phyloP scores from a whole-genome alignment of 31 red algal species.

The Asparagopsis taxiformis region DNA sequence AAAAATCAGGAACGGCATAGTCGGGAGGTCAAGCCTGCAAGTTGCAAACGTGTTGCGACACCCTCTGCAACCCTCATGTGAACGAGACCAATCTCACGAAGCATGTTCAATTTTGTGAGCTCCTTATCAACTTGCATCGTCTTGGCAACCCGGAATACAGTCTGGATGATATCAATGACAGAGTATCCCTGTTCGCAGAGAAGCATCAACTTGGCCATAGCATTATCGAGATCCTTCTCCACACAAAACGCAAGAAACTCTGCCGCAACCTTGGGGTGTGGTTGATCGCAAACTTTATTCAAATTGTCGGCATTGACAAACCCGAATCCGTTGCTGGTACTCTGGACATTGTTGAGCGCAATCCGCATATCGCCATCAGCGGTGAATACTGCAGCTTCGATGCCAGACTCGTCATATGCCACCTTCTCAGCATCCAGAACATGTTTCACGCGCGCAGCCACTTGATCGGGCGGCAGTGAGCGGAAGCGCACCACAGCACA shows the following conservation, averaged over 20 bases:
- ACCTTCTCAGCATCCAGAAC: constrained; percentile 73
- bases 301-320: constrained; percentile 77
- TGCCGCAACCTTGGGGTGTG: constrained; percentile 67
- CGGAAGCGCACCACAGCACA: constrained; percentile 84
- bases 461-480: constrained; percentile 64
- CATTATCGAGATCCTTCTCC: constrained; percentile 61
- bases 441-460: constrained; percentile 43
- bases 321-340: constrained; percentile 89
- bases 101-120: constrained; percentile 66
- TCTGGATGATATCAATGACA: constrained; percentile 82
- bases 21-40: constrained; percentile 68
- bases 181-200: constrained; percentile 79
- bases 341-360: constrained; percentile 95
- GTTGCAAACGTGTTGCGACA: constrained; percentile 63
- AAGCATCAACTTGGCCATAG: constrained; percentile 59
- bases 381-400: constrained; percentile 91
- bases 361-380: constrained; percentile 98
- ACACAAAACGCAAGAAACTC: constrained; percentile 64
- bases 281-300: constrained; percentile 92
- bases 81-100: constrained; percentile 82
- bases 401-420: constrained; percentile 59
- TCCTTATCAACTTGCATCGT: constrained; percentile 64
- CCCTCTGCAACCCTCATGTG: constrained; percentile 89
- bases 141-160: constrained; percentile 83
- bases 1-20: constrained; percentile 29